phyloP scores from a whole-genome alignment of 352 stramenopile species.

The Thalassiosira allenii region DNA sequence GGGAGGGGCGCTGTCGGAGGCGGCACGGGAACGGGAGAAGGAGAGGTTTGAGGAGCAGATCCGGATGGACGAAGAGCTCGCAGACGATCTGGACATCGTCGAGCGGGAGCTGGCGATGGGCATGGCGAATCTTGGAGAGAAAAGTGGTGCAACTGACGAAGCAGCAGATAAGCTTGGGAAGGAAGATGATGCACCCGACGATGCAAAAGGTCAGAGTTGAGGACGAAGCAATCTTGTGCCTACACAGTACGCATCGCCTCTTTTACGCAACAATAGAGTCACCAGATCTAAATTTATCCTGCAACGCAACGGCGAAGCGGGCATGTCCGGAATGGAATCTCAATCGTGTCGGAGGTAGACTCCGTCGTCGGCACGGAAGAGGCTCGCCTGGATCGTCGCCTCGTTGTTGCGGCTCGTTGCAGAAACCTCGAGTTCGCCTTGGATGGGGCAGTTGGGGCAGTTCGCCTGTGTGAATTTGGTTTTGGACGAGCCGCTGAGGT shows the following conservation, averaged over 20 bases:
- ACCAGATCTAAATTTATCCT: too few species aligned
- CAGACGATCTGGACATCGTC: slow-evolving; percentile 70
- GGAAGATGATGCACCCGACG: too few species aligned
- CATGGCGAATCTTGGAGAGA: slow-evolving; percentile 12
- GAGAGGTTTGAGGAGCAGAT: slow-evolving; percentile 60
- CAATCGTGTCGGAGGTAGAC: slow-evolving; percentile 14
- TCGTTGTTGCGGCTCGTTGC: slow-evolving; percentile 3
- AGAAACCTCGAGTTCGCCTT: slow-evolving; percentile 77
- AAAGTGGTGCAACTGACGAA: not conserved
- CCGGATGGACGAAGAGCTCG: slow-evolving; percentile 71
- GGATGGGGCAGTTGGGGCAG: slow-evolving; percentile 77
- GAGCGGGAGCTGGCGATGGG: slow-evolving; percentile 68
- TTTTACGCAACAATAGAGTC: too few species aligned
- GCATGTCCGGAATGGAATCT: not conserved
- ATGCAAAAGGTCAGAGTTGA: too few species aligned
- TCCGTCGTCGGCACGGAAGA: slow-evolving; percentile 22
- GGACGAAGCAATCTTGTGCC: too few species aligned
- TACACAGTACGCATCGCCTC: too few species aligned
- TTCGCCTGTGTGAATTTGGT: slow-evolving; percentile 76
- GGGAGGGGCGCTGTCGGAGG: slow-evolving; percentile 26
- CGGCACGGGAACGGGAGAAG: slow-evolving; percentile 39
- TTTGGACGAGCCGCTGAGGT: slow-evolving; percentile 53
- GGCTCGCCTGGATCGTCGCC: not conserved
- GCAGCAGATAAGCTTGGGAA: too few species aligned
- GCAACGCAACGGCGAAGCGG: too few species aligned